Conservation (phyloP, 495 filamentous ascomycete genomes). For the Evernia prunastri region DNA sequence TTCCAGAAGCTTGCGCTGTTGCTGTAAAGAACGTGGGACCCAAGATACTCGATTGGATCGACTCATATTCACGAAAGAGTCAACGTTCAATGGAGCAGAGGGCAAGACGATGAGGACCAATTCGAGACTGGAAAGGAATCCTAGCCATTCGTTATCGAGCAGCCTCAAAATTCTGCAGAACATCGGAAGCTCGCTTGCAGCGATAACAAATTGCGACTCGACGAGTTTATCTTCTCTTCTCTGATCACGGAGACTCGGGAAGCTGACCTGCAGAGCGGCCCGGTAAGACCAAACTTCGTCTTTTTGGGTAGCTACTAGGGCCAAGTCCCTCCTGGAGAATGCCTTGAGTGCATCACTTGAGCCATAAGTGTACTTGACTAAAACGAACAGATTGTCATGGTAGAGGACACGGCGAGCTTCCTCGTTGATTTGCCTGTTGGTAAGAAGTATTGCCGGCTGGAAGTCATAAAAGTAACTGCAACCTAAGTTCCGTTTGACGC, state of each 20-base stretch:
- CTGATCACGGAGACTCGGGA: neutral
- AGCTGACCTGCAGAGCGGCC: neutral
- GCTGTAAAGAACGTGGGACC: neutral
- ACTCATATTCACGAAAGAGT: neutral
- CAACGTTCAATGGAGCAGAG: neutral
- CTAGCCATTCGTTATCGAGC: neutral
- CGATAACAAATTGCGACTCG: neutral
- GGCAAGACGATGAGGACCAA: neutral
- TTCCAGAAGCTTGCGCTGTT: neutral
- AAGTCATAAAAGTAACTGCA: neutral
- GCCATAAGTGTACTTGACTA: neutral
- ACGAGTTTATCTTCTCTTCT: neutral
- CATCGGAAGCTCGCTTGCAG: neutral
- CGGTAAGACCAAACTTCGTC: neutral
- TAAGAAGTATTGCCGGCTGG: neutral
- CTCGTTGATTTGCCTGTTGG: neutral
- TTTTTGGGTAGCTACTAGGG: neutral
- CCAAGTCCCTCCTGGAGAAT: neutral
- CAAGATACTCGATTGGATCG: neutral
- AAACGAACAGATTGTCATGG: neutral
- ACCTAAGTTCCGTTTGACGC: neutral
- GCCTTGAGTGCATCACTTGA: fast-evolving
- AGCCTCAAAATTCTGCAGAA: neutral
- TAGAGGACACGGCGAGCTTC: neutral
- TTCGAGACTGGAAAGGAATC: neutral